Conservation (phyloP, 345 rosid species). For the Moringa oleifera region DNA sequence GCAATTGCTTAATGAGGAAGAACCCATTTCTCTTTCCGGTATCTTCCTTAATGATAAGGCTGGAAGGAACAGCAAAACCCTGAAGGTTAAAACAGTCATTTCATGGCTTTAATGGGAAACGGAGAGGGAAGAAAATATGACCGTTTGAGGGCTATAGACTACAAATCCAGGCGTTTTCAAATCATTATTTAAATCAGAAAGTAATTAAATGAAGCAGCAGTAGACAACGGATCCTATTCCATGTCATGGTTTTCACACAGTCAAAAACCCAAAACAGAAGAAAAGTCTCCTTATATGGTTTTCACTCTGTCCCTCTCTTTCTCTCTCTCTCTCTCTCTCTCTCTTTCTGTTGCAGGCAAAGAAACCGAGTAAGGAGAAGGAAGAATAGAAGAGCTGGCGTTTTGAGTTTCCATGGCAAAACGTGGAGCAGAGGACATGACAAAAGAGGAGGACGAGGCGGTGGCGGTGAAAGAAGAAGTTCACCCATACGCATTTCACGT, state of each 20-base stretch:
- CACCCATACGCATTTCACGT: slow-evolving; percentile 94
- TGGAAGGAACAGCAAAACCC: not conserved
- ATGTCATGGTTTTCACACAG: slow-evolving; percentile 15
- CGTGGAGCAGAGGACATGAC: slow-evolving; percentile 28
- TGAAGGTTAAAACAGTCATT: slow-evolving; percentile 25
- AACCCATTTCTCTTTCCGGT: too few species aligned
- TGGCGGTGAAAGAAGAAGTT: slow-evolving; percentile 35
- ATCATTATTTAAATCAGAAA: slow-evolving; percentile 19
- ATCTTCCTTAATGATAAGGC: too few species aligned
- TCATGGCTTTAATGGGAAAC: not conserved
- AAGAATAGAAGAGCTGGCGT: slow-evolving; percentile 2
- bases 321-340: slow-evolving; percentile 10
- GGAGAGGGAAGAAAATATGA: slow-evolving; percentile 42
- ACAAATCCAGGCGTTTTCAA: slow-evolving; percentile 39
- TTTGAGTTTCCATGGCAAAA: slow-evolving; percentile 30
- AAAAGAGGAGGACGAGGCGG: slow-evolving; percentile 16
- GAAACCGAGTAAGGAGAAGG: not conserved
- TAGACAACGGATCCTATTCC: slow-evolving; percentile 26
- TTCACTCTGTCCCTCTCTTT: slow-evolving; percentile 7
- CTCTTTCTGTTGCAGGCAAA: not conserved
- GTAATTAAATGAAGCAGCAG: not conserved
- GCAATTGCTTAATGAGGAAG: too few species aligned
- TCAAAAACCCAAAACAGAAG: not conserved
- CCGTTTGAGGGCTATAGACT: slow-evolving; percentile 43
- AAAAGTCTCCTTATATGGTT: not conserved